Evolutionary conservation across 2,329 filamentous ascomycete genomes (phyloP), one percentile per base, ranked within the genome.

Genomic region (Emmonsiellopsis sp.): DNA sequence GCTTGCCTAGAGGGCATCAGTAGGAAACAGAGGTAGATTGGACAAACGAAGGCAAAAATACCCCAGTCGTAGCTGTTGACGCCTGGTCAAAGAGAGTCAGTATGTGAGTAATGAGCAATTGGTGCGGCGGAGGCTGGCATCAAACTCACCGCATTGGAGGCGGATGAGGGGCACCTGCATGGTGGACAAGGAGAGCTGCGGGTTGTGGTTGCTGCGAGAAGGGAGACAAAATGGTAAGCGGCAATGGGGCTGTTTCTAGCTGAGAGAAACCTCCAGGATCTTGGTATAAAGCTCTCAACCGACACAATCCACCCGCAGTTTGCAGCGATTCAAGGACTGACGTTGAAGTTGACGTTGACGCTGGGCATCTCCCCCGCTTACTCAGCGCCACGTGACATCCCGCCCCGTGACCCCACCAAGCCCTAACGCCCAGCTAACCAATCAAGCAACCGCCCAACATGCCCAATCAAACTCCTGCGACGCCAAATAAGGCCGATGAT

Each of bases 1-100:
- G 81, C 78, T 98, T 98, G 60, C 92, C 82, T 85, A 60, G 32
- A 33, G 40, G 33, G 44, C 17, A 46, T 39, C 39, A 34, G 33
- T 27, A 63, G 27, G 17, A 11, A 13, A 43, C n/a, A 14, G 49
- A 7, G 31, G 11, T 14, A 44, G 10, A 14, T 5, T 46, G 45
- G 21, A 36, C 55, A 54, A 56, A 62, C 67, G 57, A 69, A 63
- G 57, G 52, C 60, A 56, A 61, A 53, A 75, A 61, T 71, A 84
- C 82, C 93, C 93, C 93, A 98, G 75, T 96, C 93, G 69, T 98
- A 98, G 71, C 91, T 96, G 73, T 97, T 97, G 66, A 95, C 89
- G 66, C 92, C 93, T 86, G 45, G 27, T 46, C 34, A 44, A 42
- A 48, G 17, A 10, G 21, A 31, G 6, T 17, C 17, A 44, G 14